A percentile compares a stretch with the other conserved stretches of the same genome.
These are phyloP conservation scores for Moesziomyces antarcticus DNA, from an alignment of 1,284 basidiomycete genomes.

Conservation along the genomic window DNA sequence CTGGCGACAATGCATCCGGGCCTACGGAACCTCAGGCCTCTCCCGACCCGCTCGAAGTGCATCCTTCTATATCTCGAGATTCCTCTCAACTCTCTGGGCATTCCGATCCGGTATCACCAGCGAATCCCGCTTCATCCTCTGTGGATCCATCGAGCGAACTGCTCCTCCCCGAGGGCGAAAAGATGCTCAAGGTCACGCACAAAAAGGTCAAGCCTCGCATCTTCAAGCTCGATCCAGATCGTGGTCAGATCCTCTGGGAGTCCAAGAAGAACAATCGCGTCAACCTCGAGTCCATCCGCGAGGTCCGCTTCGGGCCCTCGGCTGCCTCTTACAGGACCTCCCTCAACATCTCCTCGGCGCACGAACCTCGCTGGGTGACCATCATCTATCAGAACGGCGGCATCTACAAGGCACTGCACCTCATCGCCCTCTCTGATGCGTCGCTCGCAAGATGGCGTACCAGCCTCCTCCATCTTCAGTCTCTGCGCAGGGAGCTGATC, in stretches of 20 bases:
- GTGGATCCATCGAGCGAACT: conserved; percentile 7
- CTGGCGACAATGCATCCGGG: too few relatives aligned
- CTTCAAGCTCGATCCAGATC: conserved; percentile 81
- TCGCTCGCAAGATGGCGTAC: conserved; percentile 73
- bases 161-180: conserved; percentile 53
- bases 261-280: conserved; percentile 80
- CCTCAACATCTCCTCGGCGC: conserved; percentile 72
- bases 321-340: conserved; percentile 82
- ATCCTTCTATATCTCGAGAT: too few relatives aligned
- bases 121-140: not conserved
- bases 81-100: too few relatives aligned
- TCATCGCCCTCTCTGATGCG: conserved; percentile 80
- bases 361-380: conserved; percentile 76
- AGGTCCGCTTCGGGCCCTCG: conserved; percentile 82
- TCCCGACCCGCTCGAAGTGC: too few relatives aligned
- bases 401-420: conserved; percentile 89
- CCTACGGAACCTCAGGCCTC: too few relatives aligned
- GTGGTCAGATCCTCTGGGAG: conserved; percentile 84
- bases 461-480: conserved; percentile 70
- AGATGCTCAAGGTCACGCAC: conserved; percentile 87
- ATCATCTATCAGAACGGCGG: conserved; percentile 80
- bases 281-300: conserved; percentile 88
- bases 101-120: not conserved
- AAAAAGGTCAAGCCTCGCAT: conserved; percentile 81
- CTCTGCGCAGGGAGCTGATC: conserved; percentile 54